Conservation (phyloP, 164 flowering plant genomes). For the Kalanchoe fedtschenkoi region DNA sequence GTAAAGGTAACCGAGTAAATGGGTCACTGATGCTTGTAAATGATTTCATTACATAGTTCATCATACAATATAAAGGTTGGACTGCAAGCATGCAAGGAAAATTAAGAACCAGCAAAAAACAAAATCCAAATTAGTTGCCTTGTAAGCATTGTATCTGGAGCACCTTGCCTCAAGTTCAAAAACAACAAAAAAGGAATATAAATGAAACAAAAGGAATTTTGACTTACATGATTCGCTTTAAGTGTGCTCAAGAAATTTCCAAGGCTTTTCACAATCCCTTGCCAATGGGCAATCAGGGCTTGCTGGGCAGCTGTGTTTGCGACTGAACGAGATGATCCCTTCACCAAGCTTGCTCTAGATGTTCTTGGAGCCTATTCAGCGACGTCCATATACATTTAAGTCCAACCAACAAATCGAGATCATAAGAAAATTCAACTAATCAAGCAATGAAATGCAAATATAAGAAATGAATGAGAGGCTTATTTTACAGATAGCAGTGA, state of each 20-base stretch:
- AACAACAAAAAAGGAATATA: not conserved
- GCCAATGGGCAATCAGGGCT: slow-evolving; percentile 96
- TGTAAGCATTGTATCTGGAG: not conserved
- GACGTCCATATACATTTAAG: not conserved
- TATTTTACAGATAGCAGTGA: not conserved
- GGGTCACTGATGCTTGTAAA: not conserved
- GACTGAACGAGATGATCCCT: slow-evolving; percentile 76
- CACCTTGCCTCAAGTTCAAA: not conserved
- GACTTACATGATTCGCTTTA: slow-evolving; percentile 78
- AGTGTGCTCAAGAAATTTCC: slow-evolving; percentile 70
- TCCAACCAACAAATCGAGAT: not conserved
- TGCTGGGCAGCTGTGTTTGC: slow-evolving; percentile 82
- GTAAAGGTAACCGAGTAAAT: slow-evolving; percentile 3
- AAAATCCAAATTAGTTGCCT: not conserved
- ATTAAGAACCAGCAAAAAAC: too few relatives aligned
- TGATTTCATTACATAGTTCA: too few relatives aligned
- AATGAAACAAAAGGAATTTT: slow-evolving; percentile 3
- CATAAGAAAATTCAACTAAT: too few relatives aligned
- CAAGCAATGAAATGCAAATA: not conserved
- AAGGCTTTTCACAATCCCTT: slow-evolving; percentile 93
- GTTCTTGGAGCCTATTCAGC: slow-evolving; percentile 80
- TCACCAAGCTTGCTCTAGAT: slow-evolving; percentile 96
- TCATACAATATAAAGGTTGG: not conserved
- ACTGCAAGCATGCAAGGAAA: not conserved
- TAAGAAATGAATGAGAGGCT: not conserved